A percentile compares a stretch with the other conserved stretches of the same genome.
These are phyloP conservation scores for Incumbomyces delicatus DNA, from an alignment of 2,329 filamentous ascomycete species.

Conservation along the genomic window DNA sequence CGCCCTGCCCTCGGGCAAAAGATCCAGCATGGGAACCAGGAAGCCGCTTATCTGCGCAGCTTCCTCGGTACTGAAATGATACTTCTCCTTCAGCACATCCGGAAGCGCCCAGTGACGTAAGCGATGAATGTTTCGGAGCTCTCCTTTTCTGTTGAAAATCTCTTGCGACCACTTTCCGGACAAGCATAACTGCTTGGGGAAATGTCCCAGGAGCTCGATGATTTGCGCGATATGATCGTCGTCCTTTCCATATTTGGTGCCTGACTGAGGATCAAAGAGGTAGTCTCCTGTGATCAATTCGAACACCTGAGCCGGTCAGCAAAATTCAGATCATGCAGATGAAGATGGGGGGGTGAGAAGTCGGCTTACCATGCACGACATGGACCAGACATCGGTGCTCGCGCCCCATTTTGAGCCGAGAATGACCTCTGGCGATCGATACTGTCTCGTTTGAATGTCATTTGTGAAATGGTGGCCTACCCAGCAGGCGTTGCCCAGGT, in stretches of 20 bases:
- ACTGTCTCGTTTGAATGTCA: constrained; percentile 96
- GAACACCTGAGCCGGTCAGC: constrained; percentile 57
- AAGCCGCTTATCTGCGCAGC: constrained; percentile 71
- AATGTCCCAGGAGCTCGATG: constrained; percentile 87
- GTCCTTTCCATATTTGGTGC: constrained; percentile 98
- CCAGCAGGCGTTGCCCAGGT: constrained; percentile 97
- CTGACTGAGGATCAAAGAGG: constrained; percentile 94
- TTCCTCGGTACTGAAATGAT: constrained; percentile 83
- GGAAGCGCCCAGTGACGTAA: constrained; percentile 91
- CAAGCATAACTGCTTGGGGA: constrained; percentile 84
- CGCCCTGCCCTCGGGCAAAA: constrained; percentile 76
- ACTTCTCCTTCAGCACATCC: constrained; percentile 90
- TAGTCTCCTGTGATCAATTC: constrained; percentile 98
- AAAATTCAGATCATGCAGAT: neutral
- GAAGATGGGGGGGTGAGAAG: too few relatives aligned
- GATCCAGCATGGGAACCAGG: constrained; percentile 79
- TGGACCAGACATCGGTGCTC: constrained; percentile 99
- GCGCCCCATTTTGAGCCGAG: constrained; percentile 95
- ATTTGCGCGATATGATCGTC: constrained; percentile 99
- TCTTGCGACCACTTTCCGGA: constrained; percentile 96
- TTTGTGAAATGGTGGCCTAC: constrained; percentile 98
- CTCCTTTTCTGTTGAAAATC: constrained; percentile 96
- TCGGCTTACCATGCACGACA: constrained; percentile 84
- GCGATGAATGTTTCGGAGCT: constrained; percentile 92
- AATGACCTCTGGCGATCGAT: constrained; percentile 93